A percentile compares a stretch with the other conserved stretches of the same genome.
Evolutionary conservation across 2,329 filamentous ascomycete genomes (phyloP).

Genomic region (Westerdykella aurantiaca): DNA sequence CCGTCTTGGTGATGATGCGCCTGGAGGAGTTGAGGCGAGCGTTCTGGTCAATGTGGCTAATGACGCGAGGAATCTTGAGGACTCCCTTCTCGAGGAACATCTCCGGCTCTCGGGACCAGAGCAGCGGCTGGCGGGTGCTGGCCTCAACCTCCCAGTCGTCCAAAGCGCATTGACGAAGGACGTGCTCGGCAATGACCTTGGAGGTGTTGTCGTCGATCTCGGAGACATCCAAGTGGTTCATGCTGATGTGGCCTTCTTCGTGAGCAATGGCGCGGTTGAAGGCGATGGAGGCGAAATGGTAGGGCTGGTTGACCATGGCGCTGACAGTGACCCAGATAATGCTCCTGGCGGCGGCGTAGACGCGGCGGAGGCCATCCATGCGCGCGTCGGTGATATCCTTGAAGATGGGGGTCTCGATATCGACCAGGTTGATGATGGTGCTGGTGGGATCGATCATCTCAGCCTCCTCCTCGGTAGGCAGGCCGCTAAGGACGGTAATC

Average conservation of each 20-base stretch:
- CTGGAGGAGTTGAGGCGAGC: slow-evolving; percentile 16
- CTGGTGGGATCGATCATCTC: slow-evolving; percentile 3
- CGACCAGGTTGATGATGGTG: slow-evolving; percentile 5
- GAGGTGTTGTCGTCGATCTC: slow-evolving; percentile 1
- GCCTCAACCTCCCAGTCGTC: slow-evolving; percentile 3
- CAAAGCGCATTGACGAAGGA: slow-evolving; percentile 1
- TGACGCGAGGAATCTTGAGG: slow-evolving; percentile 4
- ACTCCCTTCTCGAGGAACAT: slow-evolving; percentile 1
- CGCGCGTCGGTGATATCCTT: slow-evolving; percentile 2
- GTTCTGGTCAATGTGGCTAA: slow-evolving; percentile 6
- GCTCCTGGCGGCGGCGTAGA: slow-evolving; percentile 4
- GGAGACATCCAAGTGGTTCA: slow-evolving; percentile 4
- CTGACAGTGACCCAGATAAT: slow-evolving; percentile 24
- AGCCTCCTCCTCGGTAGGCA: slow-evolving; percentile 4
- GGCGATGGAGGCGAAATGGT: slow-evolving; percentile 15
- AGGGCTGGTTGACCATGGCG: slow-evolving; percentile 11
- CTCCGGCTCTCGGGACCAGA: slow-evolving; percentile 9
- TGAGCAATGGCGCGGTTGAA: slow-evolving; percentile 2
- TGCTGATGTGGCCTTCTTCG: slow-evolving; percentile 4
- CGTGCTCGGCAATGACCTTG: slow-evolving; percentile 3
- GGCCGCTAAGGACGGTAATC: background rate
- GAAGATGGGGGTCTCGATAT: slow-evolving; percentile 8
- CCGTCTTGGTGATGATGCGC: slow-evolving; percentile 9
- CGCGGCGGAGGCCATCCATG: slow-evolving; percentile 5
- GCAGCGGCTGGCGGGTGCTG: background rate